Evolutionary conservation across 169 alveolate species (phyloP), one percentile per base, ranked within the genome.

Genomic region (Cryptosporidium andersoni): DNA sequence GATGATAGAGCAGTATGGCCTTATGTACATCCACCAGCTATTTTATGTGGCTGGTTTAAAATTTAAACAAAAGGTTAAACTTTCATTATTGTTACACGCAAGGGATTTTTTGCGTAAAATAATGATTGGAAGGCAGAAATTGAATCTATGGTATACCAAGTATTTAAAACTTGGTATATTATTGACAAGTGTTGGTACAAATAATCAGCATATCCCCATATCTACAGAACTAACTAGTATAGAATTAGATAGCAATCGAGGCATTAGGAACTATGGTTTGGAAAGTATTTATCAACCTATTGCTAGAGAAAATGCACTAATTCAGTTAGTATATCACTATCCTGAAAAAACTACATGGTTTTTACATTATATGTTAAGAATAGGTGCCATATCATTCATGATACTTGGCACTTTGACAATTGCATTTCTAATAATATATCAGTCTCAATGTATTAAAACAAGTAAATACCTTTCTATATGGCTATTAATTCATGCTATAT

Each of bases 331-430:
- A 1, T 74, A 43, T 34, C 55, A 74, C 45, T 74, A 74, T 42
- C 85, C 85, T 2, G 85, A 74, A 14, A 74, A 74, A 53, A 25
- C 85, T 2, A 16, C 60, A 11, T 56, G 85, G 85, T 74, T 74
- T 74, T 37, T 74, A 9, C 36, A 43, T 2, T 56, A 63, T 12
- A 74, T 43, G 14, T 60, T 74, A 16, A 40, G 34, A 11, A 43
- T 43, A 25, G 66, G 85, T 40, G 47, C 60, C 25, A 6, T 74
- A 5, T 74, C 74, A 5, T 74, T 74, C 47, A 7, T 62, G 4
- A 43, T 34, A 45, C 40, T 74, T 25, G 85, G 85, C 11, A 36
- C 49, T 8, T 40, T 74, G 8, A n/a, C 85, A 0, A 58, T 63
- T 11, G 42, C 58, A 4, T 16, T 56, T 14, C 37, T 47, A 34